These are phyloP conservation scores for Sporothrix euskadiensis DNA, from an alignment of 2,329 filamentous ascomycete genomes.

Conservation along the genomic window DNA sequence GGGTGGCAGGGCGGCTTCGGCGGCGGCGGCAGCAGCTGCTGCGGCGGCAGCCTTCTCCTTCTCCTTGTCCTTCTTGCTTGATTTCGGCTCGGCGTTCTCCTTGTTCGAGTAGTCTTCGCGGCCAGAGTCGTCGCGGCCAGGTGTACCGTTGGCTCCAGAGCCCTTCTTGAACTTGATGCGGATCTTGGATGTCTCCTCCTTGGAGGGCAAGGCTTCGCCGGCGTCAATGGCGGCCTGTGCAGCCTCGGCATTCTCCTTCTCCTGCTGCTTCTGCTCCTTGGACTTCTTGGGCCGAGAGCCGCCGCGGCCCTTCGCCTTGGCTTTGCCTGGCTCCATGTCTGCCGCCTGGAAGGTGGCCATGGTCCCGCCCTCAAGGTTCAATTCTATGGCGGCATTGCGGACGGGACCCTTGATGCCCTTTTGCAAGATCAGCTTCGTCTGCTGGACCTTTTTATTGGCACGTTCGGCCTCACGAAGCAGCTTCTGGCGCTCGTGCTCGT, in stretches of 20 bases:
- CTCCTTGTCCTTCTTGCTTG: constrained; percentile 45
- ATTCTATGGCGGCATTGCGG: constrained; percentile 67
- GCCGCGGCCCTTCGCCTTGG: constrained; percentile 55
- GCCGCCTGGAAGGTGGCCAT: constrained; percentile 80
- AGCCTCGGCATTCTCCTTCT: constrained; percentile 79
- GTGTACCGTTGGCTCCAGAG: constrained; percentile 43
- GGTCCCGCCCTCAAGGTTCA: constrained; percentile 79
- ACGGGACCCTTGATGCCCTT: constrained; percentile 80
- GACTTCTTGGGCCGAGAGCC: constrained; percentile 83
- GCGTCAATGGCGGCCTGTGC: constrained; percentile 82
- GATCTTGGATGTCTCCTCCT: constrained; percentile 60
- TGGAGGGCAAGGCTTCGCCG: constrained; percentile 67
- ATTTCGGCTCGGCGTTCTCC: constrained; percentile 50
- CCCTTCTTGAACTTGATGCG: constrained; percentile 63
- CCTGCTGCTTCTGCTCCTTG: constrained; percentile 79
- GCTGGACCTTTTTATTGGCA: constrained; percentile 87
- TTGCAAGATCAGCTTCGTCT: constrained; percentile 83
- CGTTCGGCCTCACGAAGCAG: constrained; percentile 84
- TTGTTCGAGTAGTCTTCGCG: constrained; percentile 49
- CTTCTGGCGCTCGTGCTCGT: constrained; percentile 78
- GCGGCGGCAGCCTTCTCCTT: constrained; percentile 38
- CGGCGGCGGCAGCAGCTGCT: background rate
- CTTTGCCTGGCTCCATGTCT: constrained; percentile 55
- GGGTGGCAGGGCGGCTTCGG: constrained; percentile 45
- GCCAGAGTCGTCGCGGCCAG: constrained; percentile 45